These are phyloP conservation scores for Primulina eburnea DNA, from an alignment of 257 asterid species.

Conservation along the genomic window DNA sequence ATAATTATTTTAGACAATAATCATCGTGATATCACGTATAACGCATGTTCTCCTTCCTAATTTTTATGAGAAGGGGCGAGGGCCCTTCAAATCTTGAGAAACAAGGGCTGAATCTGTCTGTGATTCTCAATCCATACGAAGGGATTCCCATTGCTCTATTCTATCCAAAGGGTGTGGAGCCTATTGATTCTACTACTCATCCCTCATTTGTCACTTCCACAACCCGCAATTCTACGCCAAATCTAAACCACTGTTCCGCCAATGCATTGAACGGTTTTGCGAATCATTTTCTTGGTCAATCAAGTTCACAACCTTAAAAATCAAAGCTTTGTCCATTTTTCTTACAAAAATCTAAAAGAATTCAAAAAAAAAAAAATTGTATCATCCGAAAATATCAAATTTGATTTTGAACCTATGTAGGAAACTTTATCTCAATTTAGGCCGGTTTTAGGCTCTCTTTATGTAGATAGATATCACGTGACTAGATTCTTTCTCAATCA, in stretches of 20 bases:
- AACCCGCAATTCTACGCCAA: neutral
- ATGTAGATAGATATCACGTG: neutral
- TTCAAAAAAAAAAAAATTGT: no score
- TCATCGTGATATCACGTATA: no score
- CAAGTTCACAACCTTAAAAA: neutral
- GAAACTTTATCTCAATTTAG: neutral
- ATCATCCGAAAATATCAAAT: neutral
- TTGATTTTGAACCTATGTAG: neutral
- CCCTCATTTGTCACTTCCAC: neutral
- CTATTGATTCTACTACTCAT: conserved; percentile 16
- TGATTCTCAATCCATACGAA: conserved; percentile 16
- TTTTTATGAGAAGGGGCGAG: neutral
- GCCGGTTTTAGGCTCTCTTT: neutral
- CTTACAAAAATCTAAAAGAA: no score
- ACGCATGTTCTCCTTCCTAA: no score
- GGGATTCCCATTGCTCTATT: conserved; percentile 19
- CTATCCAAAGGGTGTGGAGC: conserved; percentile 23
- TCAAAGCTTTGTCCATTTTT: no score
- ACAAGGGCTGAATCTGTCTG: conserved; percentile 25
- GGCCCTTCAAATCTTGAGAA: conserved; percentile 23
- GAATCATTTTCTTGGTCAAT: neutral
- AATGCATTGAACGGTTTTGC: neutral
- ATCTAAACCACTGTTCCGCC: neutral
- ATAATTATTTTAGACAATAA: no score
- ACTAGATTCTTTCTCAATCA: neutral